Evolutionary conservation across 306 rosid genomes (phyloP), one percentile per base, ranked within the genome.

Genomic region (Prinsepia uniflora): DNA sequence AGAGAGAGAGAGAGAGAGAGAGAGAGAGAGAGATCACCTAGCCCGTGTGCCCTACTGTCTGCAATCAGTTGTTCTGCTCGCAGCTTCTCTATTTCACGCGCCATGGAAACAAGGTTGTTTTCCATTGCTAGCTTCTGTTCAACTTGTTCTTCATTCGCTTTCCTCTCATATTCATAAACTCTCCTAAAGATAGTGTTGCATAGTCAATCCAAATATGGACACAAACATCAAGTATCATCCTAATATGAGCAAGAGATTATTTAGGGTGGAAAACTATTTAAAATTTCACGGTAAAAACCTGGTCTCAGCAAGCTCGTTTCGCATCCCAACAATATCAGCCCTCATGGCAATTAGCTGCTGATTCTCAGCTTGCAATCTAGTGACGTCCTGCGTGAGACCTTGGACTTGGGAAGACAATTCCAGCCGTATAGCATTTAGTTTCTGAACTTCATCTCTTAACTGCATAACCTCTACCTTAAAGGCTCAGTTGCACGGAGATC

Each of bases 31-130:
- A 71, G 73, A 59, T 68, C 63, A 84, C 87, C 87, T 65, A 43
- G 59, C 46, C 76, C 83, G 22, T 70, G 59, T 19, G 65, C 58
- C 61, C 73, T 81, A 63, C 77, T 59, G 61, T 76, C 82, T 46
- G 60, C 47, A 67, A 65, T 84, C 46, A 67, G 72, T 73, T 60
- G 75, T 70, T 85, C 79, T 44, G 81, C 75, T 12, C 85, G 72
- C 42, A 80, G 70, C 67, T 69, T 71, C 73, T 82, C 89, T 54
- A 82, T 66, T 78, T 82, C 87, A 60, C 80, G 80, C 70, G 85
- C 89, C 85, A 85, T 82, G 20, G 83, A 82, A 72, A 80, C 50
- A 8, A 82, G 81, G 60, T 80, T 82, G 46, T 69, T 78, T 80
- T 85, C 87, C 87, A 85, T 75, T 20, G 78, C 80, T 61, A 72